Evolutionary conservation across 192 early-diverging fungal species (phyloP).

Genomic region (Mortierella claussenii): DNA sequence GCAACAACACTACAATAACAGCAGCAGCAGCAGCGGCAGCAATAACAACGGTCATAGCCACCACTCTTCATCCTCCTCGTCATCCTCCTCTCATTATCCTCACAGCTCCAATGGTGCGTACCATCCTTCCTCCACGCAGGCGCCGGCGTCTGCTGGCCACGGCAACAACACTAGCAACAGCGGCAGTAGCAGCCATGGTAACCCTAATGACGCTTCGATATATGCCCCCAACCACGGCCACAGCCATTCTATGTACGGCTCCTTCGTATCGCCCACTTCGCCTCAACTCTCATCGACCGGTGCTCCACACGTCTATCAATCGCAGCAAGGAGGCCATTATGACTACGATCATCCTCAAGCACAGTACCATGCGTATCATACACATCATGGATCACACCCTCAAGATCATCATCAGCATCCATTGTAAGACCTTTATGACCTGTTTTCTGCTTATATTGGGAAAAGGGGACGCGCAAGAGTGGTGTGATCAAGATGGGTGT

Average conservation of each 20-base stretch:
- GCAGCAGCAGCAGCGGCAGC: too few species aligned
- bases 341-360: constrained; percentile 32
- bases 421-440: constrained; percentile 24
- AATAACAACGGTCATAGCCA: constrained; percentile 24
- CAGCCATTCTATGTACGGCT: constrained; percentile 2
- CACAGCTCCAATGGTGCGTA: constrained; percentile 19
- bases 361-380: constrained; percentile 21
- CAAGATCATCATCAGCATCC: constrained; percentile 39
- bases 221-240: constrained; percentile 16
- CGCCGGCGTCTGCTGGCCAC: constrained; percentile 8
- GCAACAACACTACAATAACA: constrained; percentile 22
- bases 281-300: constrained; percentile 18
- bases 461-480: too few species aligned
- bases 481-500: constrained; percentile 11
- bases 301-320: constrained; percentile 7
- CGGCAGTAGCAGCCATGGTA: too few species aligned
- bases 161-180: constrained; percentile 19
- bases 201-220: background rate
- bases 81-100: constrained; percentile 23
- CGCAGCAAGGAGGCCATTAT: constrained; percentile 19
- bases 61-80: constrained; percentile 16
- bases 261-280: constrained; percentile 13
- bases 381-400: constrained; percentile 20
- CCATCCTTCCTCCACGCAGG: constrained; percentile 31
- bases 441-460: background rate